Evolutionary conservation across 2,329 filamentous ascomycete genomes (phyloP).

Genomic region (Rhinocladiella mackenziei): DNA sequence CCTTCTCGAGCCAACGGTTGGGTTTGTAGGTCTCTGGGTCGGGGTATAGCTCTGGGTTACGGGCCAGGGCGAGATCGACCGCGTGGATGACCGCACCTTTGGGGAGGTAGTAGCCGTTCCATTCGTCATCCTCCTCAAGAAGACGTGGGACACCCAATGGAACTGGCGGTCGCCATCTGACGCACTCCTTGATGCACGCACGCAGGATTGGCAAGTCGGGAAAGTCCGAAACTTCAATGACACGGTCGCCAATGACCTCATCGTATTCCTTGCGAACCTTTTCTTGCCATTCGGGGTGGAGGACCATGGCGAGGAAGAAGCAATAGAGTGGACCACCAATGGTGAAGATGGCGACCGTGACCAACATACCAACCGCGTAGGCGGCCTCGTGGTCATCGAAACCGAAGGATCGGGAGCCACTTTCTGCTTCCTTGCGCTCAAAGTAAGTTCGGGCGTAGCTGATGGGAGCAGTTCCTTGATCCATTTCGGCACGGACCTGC

Average conservation of each 20-base stretch:
- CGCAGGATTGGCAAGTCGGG: conserved; percentile 38
- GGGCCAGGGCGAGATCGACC: conserved; percentile 36
- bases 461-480: conserved; percentile 27
- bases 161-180: conserved; percentile 49
- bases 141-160: conserved; percentile 49
- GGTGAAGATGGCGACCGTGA: conserved; percentile 31
- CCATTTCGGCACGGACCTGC: conserved; percentile 27
- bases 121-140: conserved; percentile 50
- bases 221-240: conserved; percentile 44
- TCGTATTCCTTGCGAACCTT: conserved; percentile 47
- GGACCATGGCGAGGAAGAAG: conserved; percentile 43
- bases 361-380: conserved; percentile 30
- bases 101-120: conserved; percentile 47
- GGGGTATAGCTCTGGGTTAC: conserved; percentile 32
- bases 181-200: conserved; percentile 42
- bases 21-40: conserved; percentile 32
- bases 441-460: conserved; percentile 30
- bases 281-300: conserved; percentile 48
- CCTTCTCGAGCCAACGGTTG: conserved; percentile 31
- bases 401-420: conserved; percentile 22
- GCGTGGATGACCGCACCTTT: conserved; percentile 47
- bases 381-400: conserved; percentile 31
- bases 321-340: conserved; percentile 30
- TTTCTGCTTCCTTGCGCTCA: conserved; percentile 28
- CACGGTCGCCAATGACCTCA: conserved; percentile 40